Base-by-base conservation (phyloP, 2,329 filamentous ascomycete species). In the Kalaharituber pfeilii region DNA sequence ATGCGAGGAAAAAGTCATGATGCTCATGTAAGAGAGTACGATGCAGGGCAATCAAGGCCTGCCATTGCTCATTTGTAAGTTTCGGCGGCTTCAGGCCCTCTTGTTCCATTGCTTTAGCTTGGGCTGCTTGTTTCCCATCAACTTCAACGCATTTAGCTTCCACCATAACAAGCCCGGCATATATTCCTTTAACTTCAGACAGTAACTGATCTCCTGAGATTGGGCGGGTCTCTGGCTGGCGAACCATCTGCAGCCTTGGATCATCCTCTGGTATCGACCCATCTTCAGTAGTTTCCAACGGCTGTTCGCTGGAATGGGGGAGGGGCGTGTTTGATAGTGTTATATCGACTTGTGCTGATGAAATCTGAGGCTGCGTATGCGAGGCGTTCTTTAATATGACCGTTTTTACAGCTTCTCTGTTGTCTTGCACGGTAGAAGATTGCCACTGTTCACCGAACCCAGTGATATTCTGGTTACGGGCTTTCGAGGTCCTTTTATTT, bases 121-220 rank as follows among this genome's bases (percentile, higher is more conserved):
- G 24, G 25, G 72, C 69, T 5, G 71, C 71, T 60, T 80, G 76
- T 49, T 75, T 72, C 45, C 77, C 79, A 61, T 89, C 84, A 1
- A 93, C 81, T 53, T 93, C 82, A 0, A 93, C 88, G 62, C 86
- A 89, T 62, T 91, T 86, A 24, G 77, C 79, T 65, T 96, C 89
- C 0, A 94, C 84, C 79, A 91, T 85, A 0, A 86, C 81, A 0
- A 95, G 69, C 0, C 84, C 86, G 0, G 81, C 80, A 62, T 94
- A 94, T 2, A 91, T 91, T 0, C 80, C 80, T 55, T 86, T 86
- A 0, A 93, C 83, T 62, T 94, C 86, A 0, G 80, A 79, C 0
- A 86, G 78, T 0, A 94, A 72, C 61, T 94, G 83, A 0, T 87
- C 81, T 57, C 86, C 81, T 0, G 80, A 81, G 6, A 91, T 87